Conservation (phyloP, 2,329 filamentous ascomycete species). For the Fusarium sp. region DNA sequence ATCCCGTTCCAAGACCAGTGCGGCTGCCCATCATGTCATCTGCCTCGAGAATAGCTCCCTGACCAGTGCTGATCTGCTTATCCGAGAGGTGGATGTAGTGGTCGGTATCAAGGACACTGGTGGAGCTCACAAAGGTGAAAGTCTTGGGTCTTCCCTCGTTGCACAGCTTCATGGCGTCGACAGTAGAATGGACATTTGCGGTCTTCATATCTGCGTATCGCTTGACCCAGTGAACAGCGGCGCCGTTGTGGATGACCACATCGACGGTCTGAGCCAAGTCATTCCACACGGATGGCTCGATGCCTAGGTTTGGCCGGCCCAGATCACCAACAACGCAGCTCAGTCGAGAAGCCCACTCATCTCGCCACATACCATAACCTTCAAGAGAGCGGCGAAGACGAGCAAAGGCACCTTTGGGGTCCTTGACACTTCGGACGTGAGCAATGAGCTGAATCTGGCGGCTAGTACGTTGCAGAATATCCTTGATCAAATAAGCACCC, state of each 20-base stretch:
- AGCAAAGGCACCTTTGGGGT: conserved; percentile 70
- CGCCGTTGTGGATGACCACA: conserved; percentile 86
- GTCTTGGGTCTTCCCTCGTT: conserved; percentile 83
- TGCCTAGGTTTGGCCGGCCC: conserved; percentile 78
- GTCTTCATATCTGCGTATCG: conserved; percentile 80
- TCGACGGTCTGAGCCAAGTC: conserved; percentile 76
- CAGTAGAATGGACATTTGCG: conserved; percentile 85
- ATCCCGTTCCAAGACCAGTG: conserved; percentile 85
- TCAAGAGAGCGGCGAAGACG: conserved; percentile 77
- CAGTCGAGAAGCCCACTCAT: conserved; percentile 76
- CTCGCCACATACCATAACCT: conserved; percentile 85
- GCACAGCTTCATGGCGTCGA: conserved; percentile 83
- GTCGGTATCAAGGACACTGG: conserved; percentile 83
- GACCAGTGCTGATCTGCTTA: conserved; percentile 63
- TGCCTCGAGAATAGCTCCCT: conserved; percentile 59
- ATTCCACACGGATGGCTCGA: conserved; percentile 77
- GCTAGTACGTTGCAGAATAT: conserved; percentile 71
- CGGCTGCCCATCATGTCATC: conserved; percentile 85
- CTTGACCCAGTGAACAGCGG: conserved; percentile 85
- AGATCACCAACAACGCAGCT: conserved; percentile 81
- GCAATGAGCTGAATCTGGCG: conserved; percentile 70
- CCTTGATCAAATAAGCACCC: conserved; percentile 83
- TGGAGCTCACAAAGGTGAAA: conserved; percentile 83
- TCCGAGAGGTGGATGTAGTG: conserved; percentile 84
- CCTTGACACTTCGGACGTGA: conserved; percentile 78